Conservation (phyloP, 2,329 filamentous ascomycete genomes). For the Ophiostoma sp. region DNA sequence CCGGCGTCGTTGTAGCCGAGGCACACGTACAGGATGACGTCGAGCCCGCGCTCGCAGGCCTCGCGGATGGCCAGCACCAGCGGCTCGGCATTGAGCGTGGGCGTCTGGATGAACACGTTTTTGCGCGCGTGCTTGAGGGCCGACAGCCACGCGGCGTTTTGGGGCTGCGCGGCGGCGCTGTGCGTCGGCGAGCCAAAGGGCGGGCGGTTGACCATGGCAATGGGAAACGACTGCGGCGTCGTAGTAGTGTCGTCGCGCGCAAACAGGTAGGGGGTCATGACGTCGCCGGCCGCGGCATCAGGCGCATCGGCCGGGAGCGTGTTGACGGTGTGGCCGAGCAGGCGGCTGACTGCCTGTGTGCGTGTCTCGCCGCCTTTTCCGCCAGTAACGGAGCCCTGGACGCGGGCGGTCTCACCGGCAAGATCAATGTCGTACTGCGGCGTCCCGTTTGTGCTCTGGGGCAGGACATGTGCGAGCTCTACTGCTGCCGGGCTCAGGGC, state of each 20-base stretch:
- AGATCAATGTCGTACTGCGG: conserved; percentile 62
- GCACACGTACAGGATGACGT: conserved; percentile 66
- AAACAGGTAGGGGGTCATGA: conserved; percentile 61
- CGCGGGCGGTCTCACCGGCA: conserved; percentile 54
- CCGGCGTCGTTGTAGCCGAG: conserved; percentile 76
- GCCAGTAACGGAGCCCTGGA: conserved; percentile 53
- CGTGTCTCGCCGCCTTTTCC: conserved; percentile 45
- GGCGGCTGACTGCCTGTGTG: conserved; percentile 56
- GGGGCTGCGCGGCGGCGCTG: conserved; percentile 57
- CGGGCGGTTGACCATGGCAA: conserved; percentile 64
- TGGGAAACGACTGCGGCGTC: conserved; percentile 57
- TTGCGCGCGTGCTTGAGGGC: conserved; percentile 59
- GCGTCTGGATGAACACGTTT: conserved; percentile 71
- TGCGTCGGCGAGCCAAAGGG: conserved; percentile 62
- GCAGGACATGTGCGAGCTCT: conserved; percentile 32
- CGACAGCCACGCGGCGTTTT: conserved; percentile 71
- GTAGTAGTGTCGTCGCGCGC: conserved; percentile 17
- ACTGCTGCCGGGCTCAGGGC: background rate
- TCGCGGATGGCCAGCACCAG: conserved; percentile 58
- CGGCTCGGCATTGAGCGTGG: conserved; percentile 67
- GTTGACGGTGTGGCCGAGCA: conserved; percentile 60
- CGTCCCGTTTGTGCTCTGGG: conserved; percentile 53
- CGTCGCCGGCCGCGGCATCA: conserved; percentile 46
- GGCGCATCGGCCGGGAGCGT: conserved; percentile 49
- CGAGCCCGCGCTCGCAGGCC: conserved; percentile 61